Base-by-base conservation (phyloP, 2,329 filamentous ascomycete genomes). In the Escovopsis sp. region DNA sequence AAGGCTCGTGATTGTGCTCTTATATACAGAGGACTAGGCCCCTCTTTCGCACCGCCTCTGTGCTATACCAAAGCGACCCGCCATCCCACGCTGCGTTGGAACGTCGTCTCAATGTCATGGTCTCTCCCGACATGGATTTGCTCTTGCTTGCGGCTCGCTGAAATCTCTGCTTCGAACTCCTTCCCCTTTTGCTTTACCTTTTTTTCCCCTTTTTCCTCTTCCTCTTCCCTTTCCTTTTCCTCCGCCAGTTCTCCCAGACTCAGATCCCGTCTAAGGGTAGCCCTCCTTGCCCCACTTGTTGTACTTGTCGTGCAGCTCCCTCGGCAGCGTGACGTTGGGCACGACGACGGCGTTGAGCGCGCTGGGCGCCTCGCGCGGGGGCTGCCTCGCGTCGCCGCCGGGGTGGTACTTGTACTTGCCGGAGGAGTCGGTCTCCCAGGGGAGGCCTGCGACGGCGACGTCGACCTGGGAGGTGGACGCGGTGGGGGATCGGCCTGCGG, bases 261-360 rank as follows among this genome's bases (percentile, higher is more conserved):
- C 4, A 20, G 20, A 20, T 20, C 20, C 20, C 25, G 27, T 45
- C 60, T 70, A 84, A 52, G 63, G 63, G 68, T 83, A 96, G 53
- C 86, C 88, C 53, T 96, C 91, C 79, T 96, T 96, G 65, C 91
- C 91, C 79, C 85, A 96, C 75, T 98, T 98, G 84, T 98, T 98
- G 79, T 82, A 96, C 70, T 82, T 83, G 55, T 98, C 91, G 70
- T 98, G 91, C 50, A 95, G 77, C 57, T 81, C 74, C 85, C 82
- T 87, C 59, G 91, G 88, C 53, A 96, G 72, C 58, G 81, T 91
- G 59, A 98, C 88, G 59, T 94, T 82, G 57, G 91, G 91, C 42
- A 98, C 73, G 60, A 98, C 81, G 54, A 95, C 88, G 50, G 83
- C 84, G 74, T 98, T 94, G 66, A 98, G 69, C 49, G 91, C 91